A percentile compares a stretch with the other conserved stretches of the same genome.
phyloP scores from a whole-genome alignment of 2,329 filamentous ascomycete genomes.

The Colletotrichum sansevieriae region DNA sequence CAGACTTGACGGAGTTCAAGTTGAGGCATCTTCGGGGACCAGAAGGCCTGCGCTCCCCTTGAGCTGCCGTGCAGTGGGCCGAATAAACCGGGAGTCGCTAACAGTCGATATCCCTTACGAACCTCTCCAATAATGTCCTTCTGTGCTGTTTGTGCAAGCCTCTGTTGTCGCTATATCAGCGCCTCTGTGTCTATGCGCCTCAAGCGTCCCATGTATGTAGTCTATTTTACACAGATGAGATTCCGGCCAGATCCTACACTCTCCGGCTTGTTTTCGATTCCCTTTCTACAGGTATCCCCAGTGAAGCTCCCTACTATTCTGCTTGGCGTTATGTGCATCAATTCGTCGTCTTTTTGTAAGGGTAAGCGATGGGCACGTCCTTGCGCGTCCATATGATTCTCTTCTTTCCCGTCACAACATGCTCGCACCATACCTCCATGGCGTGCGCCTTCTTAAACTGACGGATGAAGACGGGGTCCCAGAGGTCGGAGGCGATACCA shows the following conservation, averaged over 20 bases:
- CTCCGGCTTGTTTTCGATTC: not conserved
- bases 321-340: too few relatives aligned
- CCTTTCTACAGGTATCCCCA: not conserved
- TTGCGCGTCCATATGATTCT: slow-evolving; percentile 89
- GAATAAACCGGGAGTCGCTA: slow-evolving; percentile 31
- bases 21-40: slow-evolving; percentile 36
- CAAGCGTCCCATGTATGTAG: not conserved
- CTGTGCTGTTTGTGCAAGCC: not conserved
- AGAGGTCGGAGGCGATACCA: slow-evolving; percentile 93
- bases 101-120: slow-evolving; percentile 12
- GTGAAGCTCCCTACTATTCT: too few relatives aligned
- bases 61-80: not conserved
- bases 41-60: slow-evolving; percentile 35
- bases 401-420: slow-evolving; percentile 87
- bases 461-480: slow-evolving; percentile 93
- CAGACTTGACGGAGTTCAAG: slow-evolving; percentile 32
- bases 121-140: not conserved
- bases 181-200: slow-evolving; percentile 16
- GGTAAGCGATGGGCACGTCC: slow-evolving; percentile 79
- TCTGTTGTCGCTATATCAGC: slow-evolving; percentile 14
- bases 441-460: slow-evolving; percentile 81
- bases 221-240: slow-evolving; percentile 24
- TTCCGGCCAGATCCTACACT: slow-evolving; percentile 20
- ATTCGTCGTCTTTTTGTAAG: slow-evolving; percentile 59
- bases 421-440: slow-evolving; percentile 90